phyloP scores from a whole-genome alignment of 495 filamentous ascomycete species.

The Annulohypoxylon maeteangense region DNA sequence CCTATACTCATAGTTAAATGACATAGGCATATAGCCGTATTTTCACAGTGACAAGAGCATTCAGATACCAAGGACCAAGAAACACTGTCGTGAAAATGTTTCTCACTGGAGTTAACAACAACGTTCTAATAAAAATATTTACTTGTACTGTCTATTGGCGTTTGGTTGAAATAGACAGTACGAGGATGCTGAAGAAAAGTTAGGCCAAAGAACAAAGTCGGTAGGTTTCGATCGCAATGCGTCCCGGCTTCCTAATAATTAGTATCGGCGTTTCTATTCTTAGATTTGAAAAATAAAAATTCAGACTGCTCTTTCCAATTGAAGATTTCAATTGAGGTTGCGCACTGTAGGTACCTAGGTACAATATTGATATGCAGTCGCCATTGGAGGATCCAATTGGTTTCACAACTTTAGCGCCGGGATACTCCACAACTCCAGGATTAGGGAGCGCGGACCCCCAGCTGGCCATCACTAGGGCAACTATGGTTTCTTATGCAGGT shows the following conservation, averaged over 20 bases:
- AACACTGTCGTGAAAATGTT: no score
- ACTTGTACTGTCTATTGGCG: no score
- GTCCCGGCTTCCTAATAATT: background rate
- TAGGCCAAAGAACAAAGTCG: background rate
- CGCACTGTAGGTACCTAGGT: background rate
- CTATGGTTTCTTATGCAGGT: background rate
- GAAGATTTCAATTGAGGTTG: no score
- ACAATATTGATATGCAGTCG: background rate
- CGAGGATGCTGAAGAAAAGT: background rate
- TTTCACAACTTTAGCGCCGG: slow-evolving; percentile 3
- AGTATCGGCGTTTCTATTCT: background rate
- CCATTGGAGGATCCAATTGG: background rate
- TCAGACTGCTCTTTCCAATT: background rate
- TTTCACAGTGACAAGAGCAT: no score
- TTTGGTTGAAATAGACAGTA: no score
- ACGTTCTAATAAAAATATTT: background rate
- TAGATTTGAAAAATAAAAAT: background rate
- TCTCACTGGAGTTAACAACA: background rate
- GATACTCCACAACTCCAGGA: background rate
- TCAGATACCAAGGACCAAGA: no score
- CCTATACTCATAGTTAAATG: no score
- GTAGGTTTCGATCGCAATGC: background rate
- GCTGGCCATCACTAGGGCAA: slow-evolving; percentile 3
- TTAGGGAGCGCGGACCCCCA: background rate
- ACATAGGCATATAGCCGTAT: background rate